phyloP scores from a whole-genome alignment of 75 land plant species.

The Pinus taeda region DNA sequence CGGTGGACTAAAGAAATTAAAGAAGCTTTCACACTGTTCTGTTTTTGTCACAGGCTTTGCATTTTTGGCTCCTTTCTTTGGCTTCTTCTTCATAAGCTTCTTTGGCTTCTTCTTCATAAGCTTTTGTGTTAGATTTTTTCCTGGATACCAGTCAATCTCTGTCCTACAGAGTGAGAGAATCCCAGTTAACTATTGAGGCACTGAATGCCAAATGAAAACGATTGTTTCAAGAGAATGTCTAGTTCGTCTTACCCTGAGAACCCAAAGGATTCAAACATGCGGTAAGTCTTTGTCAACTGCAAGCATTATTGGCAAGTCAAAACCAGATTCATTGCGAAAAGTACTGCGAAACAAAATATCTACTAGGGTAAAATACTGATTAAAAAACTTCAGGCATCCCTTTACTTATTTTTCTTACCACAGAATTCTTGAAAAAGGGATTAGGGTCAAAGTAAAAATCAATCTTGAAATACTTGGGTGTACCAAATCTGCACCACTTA shows the following conservation, averaged over 20 bases:
- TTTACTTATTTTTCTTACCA: too few species aligned
- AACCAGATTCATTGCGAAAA: background rate
- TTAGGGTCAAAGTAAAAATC: slow-evolving; percentile 88
- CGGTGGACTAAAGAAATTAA: slow-evolving; percentile 95
- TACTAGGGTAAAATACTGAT: too few species aligned
- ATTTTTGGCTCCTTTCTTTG: slow-evolving; percentile 94
- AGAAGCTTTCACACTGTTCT: slow-evolving; percentile 95
- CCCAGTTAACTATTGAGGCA: background rate
- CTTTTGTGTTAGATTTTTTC: slow-evolving; percentile 91
- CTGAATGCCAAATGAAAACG: background rate
- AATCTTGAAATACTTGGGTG: slow-evolving; percentile 93
- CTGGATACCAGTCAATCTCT: slow-evolving; percentile 95
- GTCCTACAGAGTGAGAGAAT: slow-evolving; percentile 56
- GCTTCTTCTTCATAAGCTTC: slow-evolving; percentile 96
- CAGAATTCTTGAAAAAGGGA: slow-evolving; percentile 19
- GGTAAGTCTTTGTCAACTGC: slow-evolving; percentile 91
- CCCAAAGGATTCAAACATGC: too few species aligned
- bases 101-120: slow-evolving; percentile 95
- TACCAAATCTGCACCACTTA: slow-evolving; percentile 70
- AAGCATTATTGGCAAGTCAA: background rate
- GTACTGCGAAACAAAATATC: too few species aligned
- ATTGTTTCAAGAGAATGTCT: background rate
- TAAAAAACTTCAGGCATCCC: too few species aligned
- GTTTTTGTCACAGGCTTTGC: slow-evolving; percentile 88
- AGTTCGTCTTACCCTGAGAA: slow-evolving; percentile 67